Base-by-base conservation (phyloP, 768 basidiomycete species). In the Suillus paluster region DNA sequence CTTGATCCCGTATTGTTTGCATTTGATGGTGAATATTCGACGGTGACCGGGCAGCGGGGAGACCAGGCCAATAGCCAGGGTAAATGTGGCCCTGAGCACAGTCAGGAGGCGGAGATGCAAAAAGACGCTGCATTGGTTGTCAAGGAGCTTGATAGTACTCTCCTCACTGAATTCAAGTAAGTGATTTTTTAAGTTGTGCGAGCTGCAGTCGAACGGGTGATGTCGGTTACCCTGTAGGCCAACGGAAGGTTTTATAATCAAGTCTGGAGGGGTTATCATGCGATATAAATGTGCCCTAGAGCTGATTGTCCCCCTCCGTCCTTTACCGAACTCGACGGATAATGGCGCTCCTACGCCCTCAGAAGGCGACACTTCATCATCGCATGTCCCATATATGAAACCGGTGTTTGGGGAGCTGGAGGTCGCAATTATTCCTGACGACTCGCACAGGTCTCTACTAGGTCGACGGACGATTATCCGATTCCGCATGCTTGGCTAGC, bases 341-440 rank as follows among this genome's bases (percentile, higher is more conserved):
- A 33, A 23, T 4, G 9, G 14, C 36, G 7, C n/a, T 10, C n/a
- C 50, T 42, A 44, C 14, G 5, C 27, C 33, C 15, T 15, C 36
- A 2, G 30, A 56, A n/a, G 17, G 15, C n/a, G 39, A n/a, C 33
- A 33, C 8, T 15, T 46, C 36, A 8, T 6, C 46, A 10, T 27
- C 63, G 0, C n/a, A 57, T 14, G 61, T 70, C 9, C 71, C 71
- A 34, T 59, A 75, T 42, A 58, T 63, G 58, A 81, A 81, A 68
- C 67, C 65, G 36, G 80, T 87, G 77, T 73, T 77, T 25, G 86
- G 85, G n/a, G 85, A 88, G 69, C 69, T 88, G 41, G 84, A 87
- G 66, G 74, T 86, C 25, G 77, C 79, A 12, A 73, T 84, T 33
- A 68, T 86, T 15, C 80, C 83, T 9, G 86, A 89, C 64, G 76